Evolutionary conservation across 2,329 filamentous ascomycete genomes (phyloP), one percentile per base, ranked within the genome.

Genomic region (Colletotrichum destructivum): DNA sequence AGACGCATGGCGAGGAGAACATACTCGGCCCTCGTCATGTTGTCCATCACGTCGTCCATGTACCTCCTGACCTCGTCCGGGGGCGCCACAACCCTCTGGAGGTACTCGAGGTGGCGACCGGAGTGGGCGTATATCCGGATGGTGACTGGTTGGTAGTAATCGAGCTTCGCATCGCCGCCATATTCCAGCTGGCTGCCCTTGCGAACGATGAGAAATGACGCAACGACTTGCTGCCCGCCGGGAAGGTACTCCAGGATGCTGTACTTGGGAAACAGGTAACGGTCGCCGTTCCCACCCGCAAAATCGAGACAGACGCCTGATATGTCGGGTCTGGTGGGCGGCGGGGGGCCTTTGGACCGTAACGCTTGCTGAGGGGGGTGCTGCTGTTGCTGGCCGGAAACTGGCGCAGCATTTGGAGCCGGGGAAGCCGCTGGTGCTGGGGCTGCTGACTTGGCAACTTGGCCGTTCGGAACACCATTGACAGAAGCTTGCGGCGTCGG

Each of bases 221-320:
- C 91, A 54, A 94, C 87, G 2, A 93, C 88, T 69, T 91, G 87
- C 62, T 89, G 88, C 2, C 88, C 88, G 4, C 84, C 81, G 12
- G 84, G 78, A 2, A 91, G 83, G 77, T 90, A 91, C 78, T 96
- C 93, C 61, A 96, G 80, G 44, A 96, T 92, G 80, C 91, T 93
- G 78, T 93, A 92, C 75, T 91, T 93, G 2, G 94, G 94, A 74
- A 96, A 95, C 59, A 94, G 83, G 78, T 93, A 95, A 35, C 93
- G 89, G 79, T 96, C 93, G 56, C 92, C 93, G 3, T 85, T 90
- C 44, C 91, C 91, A 57, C 88, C 88, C 6, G 84, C 79, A 79
- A 94, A 94, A 75, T 94, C 91, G 72, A 94, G 88, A 1, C 92
- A 88, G 16, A 93, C 84, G n/a, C 90, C 90, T 1, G 90, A 87